These are phyloP conservation scores for Pseudozyma pruni DNA, from an alignment of 1,284 basidiomycete species.

Conservation along the genomic window DNA sequence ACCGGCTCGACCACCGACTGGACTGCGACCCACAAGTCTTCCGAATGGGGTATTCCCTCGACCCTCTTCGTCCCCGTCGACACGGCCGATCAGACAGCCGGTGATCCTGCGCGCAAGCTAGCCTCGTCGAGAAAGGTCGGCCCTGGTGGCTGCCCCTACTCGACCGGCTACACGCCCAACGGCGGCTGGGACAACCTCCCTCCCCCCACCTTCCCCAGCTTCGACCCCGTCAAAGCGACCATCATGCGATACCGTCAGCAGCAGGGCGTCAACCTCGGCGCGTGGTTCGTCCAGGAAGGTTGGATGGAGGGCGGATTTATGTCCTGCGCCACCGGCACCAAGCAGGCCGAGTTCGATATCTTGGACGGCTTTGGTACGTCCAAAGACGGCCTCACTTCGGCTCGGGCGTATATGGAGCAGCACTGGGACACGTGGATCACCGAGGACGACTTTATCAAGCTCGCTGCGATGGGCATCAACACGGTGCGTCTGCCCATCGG, in stretches of 20 bases:
- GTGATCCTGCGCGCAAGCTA: conserved; percentile 26
- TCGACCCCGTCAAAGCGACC: conserved; percentile 61
- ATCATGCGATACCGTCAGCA: conserved; percentile 64
- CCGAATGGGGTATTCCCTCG: conserved; percentile 57
- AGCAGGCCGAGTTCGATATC: conserved; percentile 71
- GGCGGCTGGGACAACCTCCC: conserved; percentile 53
- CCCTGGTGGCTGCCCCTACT: conserved; percentile 55
- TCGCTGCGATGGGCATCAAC: conserved; percentile 67
- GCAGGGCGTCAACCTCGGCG: conserved; percentile 58
- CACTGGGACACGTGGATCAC: conserved; percentile 84
- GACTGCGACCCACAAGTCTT: conserved; percentile 31
- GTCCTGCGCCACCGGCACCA: conserved; percentile 73
- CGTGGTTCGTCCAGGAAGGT: conserved; percentile 76
- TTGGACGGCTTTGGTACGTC: conserved; percentile 72
- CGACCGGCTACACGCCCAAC: conserved; percentile 56
- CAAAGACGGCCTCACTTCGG: conserved; percentile 70
- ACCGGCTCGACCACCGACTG: conserved; percentile 25
- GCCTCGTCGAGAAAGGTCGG: conserved; percentile 52
- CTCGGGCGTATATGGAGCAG: conserved; percentile 73
- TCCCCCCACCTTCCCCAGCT: conserved; percentile 53
- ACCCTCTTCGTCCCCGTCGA: conserved; percentile 52
- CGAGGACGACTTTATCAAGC: conserved; percentile 69
- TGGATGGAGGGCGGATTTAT: conserved; percentile 83
- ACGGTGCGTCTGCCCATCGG: conserved; percentile 68
- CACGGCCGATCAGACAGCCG: conserved; percentile 20